A percentile compares a stretch with the other conserved stretches of the same genome.
Evolutionary conservation across 1,284 basidiomycete species (phyloP).

Genomic region (Hymenochaete sp.): DNA sequence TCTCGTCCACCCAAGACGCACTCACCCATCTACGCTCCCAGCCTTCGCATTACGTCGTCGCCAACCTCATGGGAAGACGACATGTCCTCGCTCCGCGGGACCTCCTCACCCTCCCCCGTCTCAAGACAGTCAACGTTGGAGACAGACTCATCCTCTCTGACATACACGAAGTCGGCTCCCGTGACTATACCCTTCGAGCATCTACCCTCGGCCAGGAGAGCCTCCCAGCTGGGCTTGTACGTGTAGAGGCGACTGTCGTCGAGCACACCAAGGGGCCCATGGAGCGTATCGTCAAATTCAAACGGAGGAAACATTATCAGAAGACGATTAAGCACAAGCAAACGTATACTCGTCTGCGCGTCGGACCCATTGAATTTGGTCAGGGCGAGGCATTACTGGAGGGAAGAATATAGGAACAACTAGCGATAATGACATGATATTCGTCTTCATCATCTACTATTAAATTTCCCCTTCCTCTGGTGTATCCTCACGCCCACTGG

Average conservation of each 20-base stretch:
- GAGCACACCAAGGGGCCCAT: constrained; percentile 94
- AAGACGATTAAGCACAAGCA: constrained; percentile 84
- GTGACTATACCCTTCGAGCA: constrained; percentile 87
- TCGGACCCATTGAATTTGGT: constrained; percentile 56
- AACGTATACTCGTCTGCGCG: constrained; percentile 83
- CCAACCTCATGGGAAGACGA: constrained; percentile 80
- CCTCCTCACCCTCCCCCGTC: constrained; percentile 83
- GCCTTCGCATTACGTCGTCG: constrained; percentile 83
- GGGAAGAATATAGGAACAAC: constrained; percentile 21
- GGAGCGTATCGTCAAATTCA: constrained; percentile 91
- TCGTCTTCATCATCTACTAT: not conserved
- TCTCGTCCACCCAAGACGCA: constrained; percentile 33
- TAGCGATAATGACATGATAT: constrained; percentile 2
- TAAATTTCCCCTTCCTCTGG: constrained; percentile 76
- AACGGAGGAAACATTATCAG: constrained; percentile 92
- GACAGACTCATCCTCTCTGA: constrained; percentile 79
- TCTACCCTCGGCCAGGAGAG: constrained; percentile 34
- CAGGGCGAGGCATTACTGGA: not conserved
- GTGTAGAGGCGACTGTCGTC: constrained; percentile 81
- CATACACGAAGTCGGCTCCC: constrained; percentile 89
- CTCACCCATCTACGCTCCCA: constrained; percentile 68
- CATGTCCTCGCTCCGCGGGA: constrained; percentile 87
- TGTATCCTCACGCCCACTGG: constrained; percentile 41
- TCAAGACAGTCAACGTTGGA: constrained; percentile 76
- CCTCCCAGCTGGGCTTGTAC: constrained; percentile 53